Conservation (phyloP, 164 flowering plant species). For the Paratinospora sagittata region DNA sequence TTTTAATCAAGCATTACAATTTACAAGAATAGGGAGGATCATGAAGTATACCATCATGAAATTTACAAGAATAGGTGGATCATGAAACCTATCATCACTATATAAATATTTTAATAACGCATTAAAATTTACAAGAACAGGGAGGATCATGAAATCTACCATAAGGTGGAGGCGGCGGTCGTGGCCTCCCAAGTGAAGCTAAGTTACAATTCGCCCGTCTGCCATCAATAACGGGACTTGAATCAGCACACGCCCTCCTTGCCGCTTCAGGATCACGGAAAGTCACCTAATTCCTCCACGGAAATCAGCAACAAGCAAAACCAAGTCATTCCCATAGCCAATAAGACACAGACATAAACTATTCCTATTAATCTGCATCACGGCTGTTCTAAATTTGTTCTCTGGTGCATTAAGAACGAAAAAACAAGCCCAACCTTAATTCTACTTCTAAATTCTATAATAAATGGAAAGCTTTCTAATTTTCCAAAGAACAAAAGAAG, state of each 20-base stretch:
- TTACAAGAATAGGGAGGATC: too few species aligned
- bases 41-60: too few species aligned
- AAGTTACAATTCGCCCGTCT: slow-evolving; percentile 88
- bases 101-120: too few species aligned
- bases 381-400: neutral
- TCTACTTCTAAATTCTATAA: neutral
- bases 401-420: neutral
- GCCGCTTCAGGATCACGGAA: slow-evolving; percentile 88
- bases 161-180: slow-evolving; percentile 48
- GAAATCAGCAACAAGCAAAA: slow-evolving; percentile 28
- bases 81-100: too few species aligned
- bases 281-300: slow-evolving; percentile 88
- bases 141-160: slow-evolving; percentile 21
- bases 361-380: neutral
- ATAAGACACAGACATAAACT: neutral
- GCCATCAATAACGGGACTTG: slow-evolving; percentile 83
- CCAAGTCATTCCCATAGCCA: slow-evolving; percentile 31
- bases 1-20: too few species aligned
- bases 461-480: too few species aligned
- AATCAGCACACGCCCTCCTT: slow-evolving; percentile 85
- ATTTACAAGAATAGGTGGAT: too few species aligned
- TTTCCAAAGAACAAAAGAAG: too few species aligned
- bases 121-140: too few species aligned
- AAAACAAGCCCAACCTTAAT: neutral
- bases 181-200: slow-evolving; percentile 91